phyloP scores from a whole-genome alignment of 345 rosid genomes.

The Aethionema arabicum region DNA sequence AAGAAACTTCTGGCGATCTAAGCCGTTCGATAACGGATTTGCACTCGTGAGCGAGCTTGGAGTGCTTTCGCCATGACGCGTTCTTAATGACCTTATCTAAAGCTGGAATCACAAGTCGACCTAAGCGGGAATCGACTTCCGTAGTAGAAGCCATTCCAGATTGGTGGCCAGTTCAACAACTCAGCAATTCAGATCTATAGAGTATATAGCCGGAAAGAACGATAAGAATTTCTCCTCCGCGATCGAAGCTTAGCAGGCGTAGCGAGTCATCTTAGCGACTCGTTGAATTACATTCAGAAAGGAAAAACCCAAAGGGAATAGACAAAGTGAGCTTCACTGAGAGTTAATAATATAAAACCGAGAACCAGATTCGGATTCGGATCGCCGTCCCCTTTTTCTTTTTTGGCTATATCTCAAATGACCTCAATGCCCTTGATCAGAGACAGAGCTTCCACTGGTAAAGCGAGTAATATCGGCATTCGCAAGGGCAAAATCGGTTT shows the following conservation, averaged over 20 bases:
- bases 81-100: slow-evolving; percentile 85
- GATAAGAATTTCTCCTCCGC: neutral
- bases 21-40: slow-evolving; percentile 76
- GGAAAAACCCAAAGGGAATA: neutral
- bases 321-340: slow-evolving; percentile 23
- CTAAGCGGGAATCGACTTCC: slow-evolving; percentile 98
- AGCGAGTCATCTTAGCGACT: neutral
- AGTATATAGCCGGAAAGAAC: slow-evolving; percentile 13
- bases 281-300: neutral
- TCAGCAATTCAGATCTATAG: slow-evolving; percentile 45
- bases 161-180: slow-evolving; percentile 35
- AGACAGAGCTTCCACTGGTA: neutral
- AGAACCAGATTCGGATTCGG: slow-evolving; percentile 35
- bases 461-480: neutral
- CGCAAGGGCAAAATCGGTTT: slow-evolving; percentile 14
- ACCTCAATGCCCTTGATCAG: slow-evolving; percentile 8
- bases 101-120: slow-evolving; percentile 69
- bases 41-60: slow-evolving; percentile 91
- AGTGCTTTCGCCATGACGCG: slow-evolving; percentile 98
- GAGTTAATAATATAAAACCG: neutral
- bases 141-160: slow-evolving; percentile 98
- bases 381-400: slow-evolving; percentile 18
- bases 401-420: neutral
- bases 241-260: neutral
- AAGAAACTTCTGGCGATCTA: slow-evolving; percentile 44